A percentile compares a stretch with the other conserved stretches of the same genome.
Evolutionary conservation across 164 flowering plant species (phyloP).

Genomic region (Protea cynaroides): DNA sequence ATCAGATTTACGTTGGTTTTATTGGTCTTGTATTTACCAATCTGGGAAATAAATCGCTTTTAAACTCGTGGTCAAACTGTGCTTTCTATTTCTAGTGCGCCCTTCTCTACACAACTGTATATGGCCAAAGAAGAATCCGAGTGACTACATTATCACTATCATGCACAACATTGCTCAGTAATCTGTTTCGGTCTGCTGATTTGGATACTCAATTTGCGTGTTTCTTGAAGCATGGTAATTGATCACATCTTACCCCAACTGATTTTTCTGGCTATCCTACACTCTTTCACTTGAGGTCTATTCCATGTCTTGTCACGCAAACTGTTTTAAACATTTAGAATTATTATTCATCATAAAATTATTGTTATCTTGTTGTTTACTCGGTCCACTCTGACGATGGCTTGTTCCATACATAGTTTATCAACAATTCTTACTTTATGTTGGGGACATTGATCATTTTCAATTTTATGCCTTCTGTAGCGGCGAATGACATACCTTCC

Average conservation of each 20-base stretch:
- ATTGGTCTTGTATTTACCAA: background rate
- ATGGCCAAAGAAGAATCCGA: slow-evolving; percentile 98
- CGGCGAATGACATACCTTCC: slow-evolving; percentile 66
- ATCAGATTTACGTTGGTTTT: background rate
- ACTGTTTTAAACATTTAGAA: background rate
- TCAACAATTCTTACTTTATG: background rate
- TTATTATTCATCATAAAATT: background rate
- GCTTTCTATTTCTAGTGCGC: slow-evolving; percentile 59
- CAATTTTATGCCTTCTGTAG: slow-evolving; percentile 32
- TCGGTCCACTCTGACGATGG: background rate
- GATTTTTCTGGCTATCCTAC: too few species aligned
- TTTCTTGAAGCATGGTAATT: slow-evolving; percentile 79
- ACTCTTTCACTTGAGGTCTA: too few species aligned
- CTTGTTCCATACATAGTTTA: background rate
- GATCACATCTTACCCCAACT: too few species aligned
- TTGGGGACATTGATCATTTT: background rate
- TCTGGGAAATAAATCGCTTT: background rate
- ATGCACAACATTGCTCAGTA: slow-evolving; percentile 76
- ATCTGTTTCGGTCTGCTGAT: slow-evolving; percentile 89
- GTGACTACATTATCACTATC: slow-evolving; percentile 81
- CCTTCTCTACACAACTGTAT: slow-evolving; percentile 93
- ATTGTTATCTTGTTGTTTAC: background rate
- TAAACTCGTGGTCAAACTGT: background rate
- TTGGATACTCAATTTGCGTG: slow-evolving; percentile 89
- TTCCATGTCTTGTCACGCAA: background rate